Conservation (phyloP, 1,139 yeast species). For the Yamadazyma dushanensis region DNA sequence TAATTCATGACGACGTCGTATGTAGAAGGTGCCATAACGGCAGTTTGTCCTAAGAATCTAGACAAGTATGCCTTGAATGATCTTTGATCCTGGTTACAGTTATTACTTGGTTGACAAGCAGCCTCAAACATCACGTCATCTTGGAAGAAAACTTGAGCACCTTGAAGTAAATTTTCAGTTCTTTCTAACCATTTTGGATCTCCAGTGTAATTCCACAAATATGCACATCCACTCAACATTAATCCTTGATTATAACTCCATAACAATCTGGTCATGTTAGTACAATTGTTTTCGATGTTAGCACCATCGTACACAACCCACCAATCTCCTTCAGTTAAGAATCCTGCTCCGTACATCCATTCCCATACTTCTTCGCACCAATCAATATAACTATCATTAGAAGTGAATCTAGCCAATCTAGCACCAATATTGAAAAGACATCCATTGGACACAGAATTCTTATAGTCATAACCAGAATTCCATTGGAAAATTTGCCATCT, state of each 20-base stretch:
- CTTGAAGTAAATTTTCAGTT: conserved; percentile 50
- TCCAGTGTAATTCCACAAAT: conserved; percentile 70
- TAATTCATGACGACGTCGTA: conserved; percentile 49
- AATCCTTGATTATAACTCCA: conserved; percentile 94
- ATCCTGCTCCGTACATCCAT: conserved; percentile 70
- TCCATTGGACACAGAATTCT: conserved; percentile 88
- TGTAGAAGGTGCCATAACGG: conserved; percentile 68
- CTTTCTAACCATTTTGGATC: conserved; percentile 69
- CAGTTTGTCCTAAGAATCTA: conserved; percentile 74
- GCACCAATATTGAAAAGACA: conserved; percentile 88
- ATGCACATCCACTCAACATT: conserved; percentile 79
- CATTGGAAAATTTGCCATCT: conserved; percentile 97
- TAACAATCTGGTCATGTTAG: conserved; percentile 55
- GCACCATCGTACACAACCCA: conserved; percentile 81
- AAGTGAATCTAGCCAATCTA: conserved; percentile 80
- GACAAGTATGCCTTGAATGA: conserved; percentile 83
- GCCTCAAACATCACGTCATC: conserved; percentile 71
- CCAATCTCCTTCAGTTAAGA: conserved; percentile 49
- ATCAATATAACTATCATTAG: conserved; percentile 67
- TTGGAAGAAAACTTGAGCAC: conserved; percentile 59
- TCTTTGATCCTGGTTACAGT: conserved; percentile 86
- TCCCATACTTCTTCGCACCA: conserved; percentile 81
- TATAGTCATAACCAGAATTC: conserved; percentile 92
- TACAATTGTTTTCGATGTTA: conserved; percentile 58
- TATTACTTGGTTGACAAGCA: conserved; percentile 65